Conservation (phyloP, 805 yeast species). For the Metschnikowia rubicola region DNA sequence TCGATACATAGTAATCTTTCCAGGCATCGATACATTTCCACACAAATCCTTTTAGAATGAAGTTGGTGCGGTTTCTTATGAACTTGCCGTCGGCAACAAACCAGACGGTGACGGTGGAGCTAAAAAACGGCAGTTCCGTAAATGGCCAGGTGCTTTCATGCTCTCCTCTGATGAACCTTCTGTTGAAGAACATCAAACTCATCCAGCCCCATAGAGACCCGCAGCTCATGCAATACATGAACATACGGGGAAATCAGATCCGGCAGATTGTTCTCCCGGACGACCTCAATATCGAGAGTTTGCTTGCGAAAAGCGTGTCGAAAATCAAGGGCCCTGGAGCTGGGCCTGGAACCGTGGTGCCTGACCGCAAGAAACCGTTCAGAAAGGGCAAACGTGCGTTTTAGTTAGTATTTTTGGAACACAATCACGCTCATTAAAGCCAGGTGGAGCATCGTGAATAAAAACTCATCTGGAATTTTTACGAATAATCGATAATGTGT, state of each 20-base stretch:
- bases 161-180: slow-evolving; percentile 87
- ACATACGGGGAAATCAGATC: slow-evolving; percentile 84
- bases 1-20: too few relatives aligned
- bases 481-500: too few relatives aligned
- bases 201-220: slow-evolving; percentile 70
- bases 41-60: slow-evolving; percentile 35
- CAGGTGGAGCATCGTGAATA: too few relatives aligned
- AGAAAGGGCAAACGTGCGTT: slow-evolving; percentile 17
- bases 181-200: slow-evolving; percentile 75
- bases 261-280: slow-evolving; percentile 84
- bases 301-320: slow-evolving; percentile 51
- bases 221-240: slow-evolving; percentile 68
- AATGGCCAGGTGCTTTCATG: slow-evolving; percentile 83
- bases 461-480: neutral
- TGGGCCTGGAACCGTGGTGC: slow-evolving; percentile 31
- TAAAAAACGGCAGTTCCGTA: slow-evolving; percentile 85
- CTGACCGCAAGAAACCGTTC: slow-evolving; percentile 18
- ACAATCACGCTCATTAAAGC: neutral
- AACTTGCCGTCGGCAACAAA: slow-evolving; percentile 60
- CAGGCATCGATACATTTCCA: too few relatives aligned
- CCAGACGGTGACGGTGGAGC: slow-evolving; percentile 85
- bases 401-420: neutral
- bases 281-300: slow-evolving; percentile 66
- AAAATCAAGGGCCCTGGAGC: slow-evolving; percentile 43
- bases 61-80: slow-evolving; percentile 74